phyloP scores from a whole-genome alignment of 441 rosid species.

The Arabidopsis lyrata region DNA sequence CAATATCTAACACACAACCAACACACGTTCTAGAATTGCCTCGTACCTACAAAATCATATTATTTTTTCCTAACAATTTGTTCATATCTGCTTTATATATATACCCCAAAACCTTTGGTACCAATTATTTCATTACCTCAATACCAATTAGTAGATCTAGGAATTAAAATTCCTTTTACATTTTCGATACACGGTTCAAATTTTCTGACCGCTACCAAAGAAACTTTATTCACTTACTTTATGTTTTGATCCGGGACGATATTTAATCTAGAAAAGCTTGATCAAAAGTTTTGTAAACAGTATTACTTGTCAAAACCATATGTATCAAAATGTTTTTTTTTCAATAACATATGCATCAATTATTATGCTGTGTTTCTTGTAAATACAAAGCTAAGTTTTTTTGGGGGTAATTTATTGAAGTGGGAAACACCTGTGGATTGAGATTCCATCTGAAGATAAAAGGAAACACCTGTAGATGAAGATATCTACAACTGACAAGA shows the following conservation, averaged over 20 bases:
- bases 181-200: not conserved
- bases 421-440: constrained; percentile 30
- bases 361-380: not conserved
- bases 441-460: constrained; percentile 40
- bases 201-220: not conserved
- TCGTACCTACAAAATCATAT: constrained; percentile 42
- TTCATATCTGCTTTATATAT: constrained; percentile 29
- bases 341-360: not conserved
- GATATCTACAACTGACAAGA: constrained; percentile 43
- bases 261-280: not conserved
- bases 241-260: not conserved
- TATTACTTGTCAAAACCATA: constrained; percentile 3
- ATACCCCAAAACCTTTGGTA: constrained; percentile 11
- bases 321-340: not conserved
- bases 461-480: constrained; percentile 37
- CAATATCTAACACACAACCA: constrained; percentile 43
- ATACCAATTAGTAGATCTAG: constrained; percentile 3
- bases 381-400: not conserved
- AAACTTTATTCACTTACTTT: constrained; percentile 1
- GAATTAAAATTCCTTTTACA: not conserved
- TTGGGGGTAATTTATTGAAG: not conserved
- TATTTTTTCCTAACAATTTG: constrained; percentile 30
- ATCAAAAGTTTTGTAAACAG: not conserved
- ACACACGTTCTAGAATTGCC: constrained; percentile 45
- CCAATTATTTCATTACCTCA: constrained; percentile 20